phyloP scores from a whole-genome alignment of 2,329 filamentous ascomycete species.

The Fusarium camptoceras region DNA sequence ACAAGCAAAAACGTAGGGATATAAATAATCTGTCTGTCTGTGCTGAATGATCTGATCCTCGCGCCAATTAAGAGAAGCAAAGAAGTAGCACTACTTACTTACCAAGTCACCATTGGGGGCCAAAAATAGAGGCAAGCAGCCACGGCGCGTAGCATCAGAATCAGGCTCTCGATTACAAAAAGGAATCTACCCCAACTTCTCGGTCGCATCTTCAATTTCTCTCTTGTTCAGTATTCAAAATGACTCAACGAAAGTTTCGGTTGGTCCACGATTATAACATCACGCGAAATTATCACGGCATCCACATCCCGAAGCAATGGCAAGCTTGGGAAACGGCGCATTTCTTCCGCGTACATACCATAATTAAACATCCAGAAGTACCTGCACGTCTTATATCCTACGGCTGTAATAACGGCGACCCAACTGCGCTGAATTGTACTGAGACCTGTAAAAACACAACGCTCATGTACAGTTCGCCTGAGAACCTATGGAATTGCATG shows the following conservation, averaged over 20 bases:
- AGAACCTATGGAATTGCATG: conserved; percentile 4
- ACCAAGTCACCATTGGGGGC: neutral
- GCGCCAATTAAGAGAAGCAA: neutral
- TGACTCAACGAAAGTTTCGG: neutral
- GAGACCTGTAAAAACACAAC: neutral
- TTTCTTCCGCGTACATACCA: neutral
- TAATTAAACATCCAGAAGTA: neutral
- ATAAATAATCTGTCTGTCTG: too few relatives aligned
- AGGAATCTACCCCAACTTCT: neutral
- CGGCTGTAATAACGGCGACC: neutral
- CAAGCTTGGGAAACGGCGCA: conserved; percentile 13
- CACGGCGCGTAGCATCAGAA: neutral
- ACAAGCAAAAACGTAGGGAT: too few relatives aligned
- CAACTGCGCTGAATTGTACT: neutral
- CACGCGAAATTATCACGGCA: neutral
- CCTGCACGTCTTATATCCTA: neutral
- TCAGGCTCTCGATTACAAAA: neutral
- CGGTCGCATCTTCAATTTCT: neutral
- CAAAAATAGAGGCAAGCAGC: neutral
- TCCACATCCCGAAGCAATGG: neutral
- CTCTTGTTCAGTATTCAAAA: neutral
- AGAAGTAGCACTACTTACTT: neutral
- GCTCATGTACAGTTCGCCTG: neutral
- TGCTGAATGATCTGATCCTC: neutral
- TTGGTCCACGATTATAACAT: neutral